Evolutionary conservation across 768 basidiomycete genomes (phyloP).

Genomic region (Tulasnella sp.): DNA sequence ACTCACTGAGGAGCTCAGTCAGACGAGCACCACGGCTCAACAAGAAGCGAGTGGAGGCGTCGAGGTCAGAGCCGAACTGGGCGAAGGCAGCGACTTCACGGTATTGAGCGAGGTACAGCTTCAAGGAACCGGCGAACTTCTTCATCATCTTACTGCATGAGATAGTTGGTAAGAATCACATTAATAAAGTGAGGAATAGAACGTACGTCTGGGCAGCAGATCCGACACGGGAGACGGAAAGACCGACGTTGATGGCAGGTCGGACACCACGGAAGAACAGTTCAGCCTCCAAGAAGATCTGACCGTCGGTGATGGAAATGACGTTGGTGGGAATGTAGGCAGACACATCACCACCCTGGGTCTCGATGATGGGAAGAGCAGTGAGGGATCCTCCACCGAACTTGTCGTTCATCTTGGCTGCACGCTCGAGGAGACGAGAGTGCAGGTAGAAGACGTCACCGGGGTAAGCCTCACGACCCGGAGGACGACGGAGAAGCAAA

Average conservation of each 20-base stretch:
- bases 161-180: neutral
- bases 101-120: constrained; percentile 99
- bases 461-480: constrained; percentile 99
- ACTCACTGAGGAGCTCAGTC: constrained; percentile 88
- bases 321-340: constrained; percentile 98
- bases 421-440: constrained; percentile 99
- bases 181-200: neutral
- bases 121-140: constrained; percentile 99
- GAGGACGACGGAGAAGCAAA: constrained; percentile 97
- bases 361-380: constrained; percentile 99
- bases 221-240: constrained; percentile 99
- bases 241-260: constrained; percentile 99
- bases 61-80: constrained; percentile 99
- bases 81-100: constrained; percentile 99
- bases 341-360: constrained; percentile 99
- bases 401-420: constrained; percentile 99
- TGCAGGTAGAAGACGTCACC: constrained; percentile 99
- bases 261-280: constrained; percentile 99
- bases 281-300: constrained; percentile 99
- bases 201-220: constrained; percentile 98
- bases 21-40: constrained; percentile 96
- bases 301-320: constrained; percentile 99
- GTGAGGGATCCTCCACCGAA: constrained; percentile 98
- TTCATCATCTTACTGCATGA: constrained; percentile 90
- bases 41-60: constrained; percentile 98